phyloP scores from a whole-genome alignment of 139 green algal species.

The Gonium pectorale region DNA sequence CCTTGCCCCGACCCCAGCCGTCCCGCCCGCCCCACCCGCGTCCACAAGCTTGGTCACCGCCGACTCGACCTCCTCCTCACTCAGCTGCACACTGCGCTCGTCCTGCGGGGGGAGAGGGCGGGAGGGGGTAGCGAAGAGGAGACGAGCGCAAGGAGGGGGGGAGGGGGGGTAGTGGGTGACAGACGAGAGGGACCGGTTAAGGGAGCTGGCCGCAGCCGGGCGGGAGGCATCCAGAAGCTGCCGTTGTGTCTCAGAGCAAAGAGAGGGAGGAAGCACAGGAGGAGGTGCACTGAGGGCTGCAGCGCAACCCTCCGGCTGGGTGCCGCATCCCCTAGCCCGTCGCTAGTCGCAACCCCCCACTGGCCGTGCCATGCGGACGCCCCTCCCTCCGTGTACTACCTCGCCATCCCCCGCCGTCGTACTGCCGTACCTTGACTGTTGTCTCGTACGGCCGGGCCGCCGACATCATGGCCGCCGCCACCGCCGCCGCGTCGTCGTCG shows the following conservation, averaged over 20 bases:
- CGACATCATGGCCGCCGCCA: constrained; percentile 70
- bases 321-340: too few relatives aligned
- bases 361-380: neutral
- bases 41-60: constrained; percentile 3
- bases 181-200: too few relatives aligned
- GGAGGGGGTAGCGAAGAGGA: too few relatives aligned
- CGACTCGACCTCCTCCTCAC: constrained; percentile 40
- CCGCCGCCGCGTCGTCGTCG: constrained; percentile 46
- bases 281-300: too few relatives aligned
- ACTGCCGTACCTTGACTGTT: constrained; percentile 8
- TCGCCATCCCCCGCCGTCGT: neutral
- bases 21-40: constrained; percentile 1
- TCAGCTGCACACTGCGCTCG: constrained; percentile 26
- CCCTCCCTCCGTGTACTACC: neutral
- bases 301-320: too few relatives aligned
- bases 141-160: too few relatives aligned
- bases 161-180: too few relatives aligned
- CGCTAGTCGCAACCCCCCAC: too few relatives aligned
- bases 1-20: neutral
- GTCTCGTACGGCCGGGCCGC: constrained; percentile 11
- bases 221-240: too few relatives aligned
- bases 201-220: too few relatives aligned
- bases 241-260: too few relatives aligned
- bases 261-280: too few relatives aligned
- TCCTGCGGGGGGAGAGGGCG: neutral